These are phyloP conservation scores for Zymoseptoria ardabiliae DNA, from an alignment of 2,329 filamentous ascomycete genomes.

Conservation along the genomic window DNA sequence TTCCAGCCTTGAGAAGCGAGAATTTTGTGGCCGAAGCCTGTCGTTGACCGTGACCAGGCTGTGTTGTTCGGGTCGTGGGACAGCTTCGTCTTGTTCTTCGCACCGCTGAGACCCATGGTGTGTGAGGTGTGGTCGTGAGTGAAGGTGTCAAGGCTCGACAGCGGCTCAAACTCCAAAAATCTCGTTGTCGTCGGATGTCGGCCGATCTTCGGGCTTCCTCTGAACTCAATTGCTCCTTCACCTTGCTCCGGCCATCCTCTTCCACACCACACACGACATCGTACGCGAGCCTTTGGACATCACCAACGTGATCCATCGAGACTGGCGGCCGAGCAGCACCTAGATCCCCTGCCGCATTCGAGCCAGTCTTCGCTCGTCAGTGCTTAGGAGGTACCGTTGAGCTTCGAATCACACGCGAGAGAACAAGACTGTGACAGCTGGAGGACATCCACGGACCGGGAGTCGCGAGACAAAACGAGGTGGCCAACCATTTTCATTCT, in stretches of 20 bases:
- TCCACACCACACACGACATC: neutral
- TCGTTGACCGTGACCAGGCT: constrained; percentile 76
- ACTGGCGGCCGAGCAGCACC: no score
- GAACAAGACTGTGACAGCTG: no score
- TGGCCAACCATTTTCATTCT: no score
- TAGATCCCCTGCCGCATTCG: no score
- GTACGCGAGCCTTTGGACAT: constrained; percentile 9
- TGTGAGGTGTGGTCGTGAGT: neutral
- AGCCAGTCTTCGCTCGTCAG: no score
- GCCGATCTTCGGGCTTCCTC: neutral
- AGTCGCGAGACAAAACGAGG: no score
- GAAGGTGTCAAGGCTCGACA: neutral
- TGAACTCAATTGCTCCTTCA: neutral
- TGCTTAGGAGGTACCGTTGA: no score
- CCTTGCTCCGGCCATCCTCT: neutral
- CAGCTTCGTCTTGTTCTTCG: constrained; percentile 55
- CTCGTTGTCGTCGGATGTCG: neutral
- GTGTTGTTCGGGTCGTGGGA: constrained; percentile 93
- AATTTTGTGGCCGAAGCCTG: constrained; percentile 82
- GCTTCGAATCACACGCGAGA: no score
- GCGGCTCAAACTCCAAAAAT: neutral
- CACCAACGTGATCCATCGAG: no score
- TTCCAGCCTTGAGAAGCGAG: constrained; percentile 85
- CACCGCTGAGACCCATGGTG: constrained; percentile 61
- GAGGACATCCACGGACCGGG: no score